These are phyloP conservation scores for Silene coronaria DNA, from an alignment of 179 eudicot species.

Conservation along the genomic window DNA sequence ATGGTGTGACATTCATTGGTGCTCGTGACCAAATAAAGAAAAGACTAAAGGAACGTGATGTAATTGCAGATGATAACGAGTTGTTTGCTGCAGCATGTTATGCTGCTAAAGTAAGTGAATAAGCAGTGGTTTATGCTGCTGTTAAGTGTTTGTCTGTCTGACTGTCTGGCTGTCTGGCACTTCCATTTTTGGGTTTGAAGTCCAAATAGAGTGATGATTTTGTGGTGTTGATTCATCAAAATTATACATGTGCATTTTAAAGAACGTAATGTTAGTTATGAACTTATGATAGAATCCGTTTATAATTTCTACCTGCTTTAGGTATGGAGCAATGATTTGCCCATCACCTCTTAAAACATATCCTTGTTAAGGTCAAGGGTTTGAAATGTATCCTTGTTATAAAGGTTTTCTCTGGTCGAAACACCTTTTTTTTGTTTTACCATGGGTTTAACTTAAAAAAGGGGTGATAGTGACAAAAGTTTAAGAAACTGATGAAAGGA, in stretches of 20 bases:
- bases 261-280: background rate
- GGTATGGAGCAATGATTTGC: too few relatives aligned
- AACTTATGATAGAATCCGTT: background rate
- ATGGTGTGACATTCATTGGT: conserved; percentile 95
- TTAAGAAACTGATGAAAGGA: background rate
- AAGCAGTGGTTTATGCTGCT: background rate
- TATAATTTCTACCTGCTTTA: background rate
- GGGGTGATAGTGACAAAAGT: too few relatives aligned
- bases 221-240: background rate
- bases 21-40: conserved; percentile 96
- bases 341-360: too few relatives aligned
- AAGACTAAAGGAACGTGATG: conserved; percentile 83
- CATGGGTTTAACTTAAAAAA: too few relatives aligned
- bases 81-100: conserved; percentile 82
- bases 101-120: conserved; percentile 77
- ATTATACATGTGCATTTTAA: background rate
- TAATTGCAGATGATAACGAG: conserved; percentile 61
- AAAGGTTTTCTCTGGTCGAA: too few relatives aligned
- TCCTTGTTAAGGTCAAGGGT: too few relatives aligned
- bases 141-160: conserved; percentile 7
- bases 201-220: background rate
- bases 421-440: too few relatives aligned
- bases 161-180: too few relatives aligned
- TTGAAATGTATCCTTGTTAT: too few relatives aligned
- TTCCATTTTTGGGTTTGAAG: background rate